Evolutionary conservation across 495 filamentous ascomycete species (phyloP), one percentile per base, ranked within the genome.

Genomic region (Neohortaea acidophila): DNA sequence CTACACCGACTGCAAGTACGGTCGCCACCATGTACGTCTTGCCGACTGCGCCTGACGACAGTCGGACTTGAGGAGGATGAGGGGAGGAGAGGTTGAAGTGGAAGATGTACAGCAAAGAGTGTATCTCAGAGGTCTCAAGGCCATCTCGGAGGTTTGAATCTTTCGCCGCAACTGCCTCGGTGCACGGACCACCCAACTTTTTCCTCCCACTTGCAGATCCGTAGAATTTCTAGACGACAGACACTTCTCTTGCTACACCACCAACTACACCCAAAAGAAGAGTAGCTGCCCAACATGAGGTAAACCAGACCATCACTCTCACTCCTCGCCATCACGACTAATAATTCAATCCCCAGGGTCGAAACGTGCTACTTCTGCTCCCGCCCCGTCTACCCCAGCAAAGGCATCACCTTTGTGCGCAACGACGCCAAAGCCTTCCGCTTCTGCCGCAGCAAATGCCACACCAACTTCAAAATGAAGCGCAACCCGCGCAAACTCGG

Each of bases 391-490:
- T 93, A 89, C 63, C 85, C 86, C 26, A 72, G 72, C 54, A 87
- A 89, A 58, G 66, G 87, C 46, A 94, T 94, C 52, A 84, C 79
- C 44, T 83, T 84, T 54, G 74, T 82, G 42, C 72, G 78, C 51
- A 85, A 85, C 56, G 83, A 92, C 59, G 81, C 80, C 48, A 67
- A 68, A 52, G 62, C 65, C 37, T 82, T 82, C 60, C 60, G 67
- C 32, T 76, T 76, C 70, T 92, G 84, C 67, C 69, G 84, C 29
- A 75, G 68, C 43, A 94, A 94, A 69, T 94, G 86, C 68, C 84
- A 92, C 63, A 83, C 85, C 66, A 91, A 91, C 67, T 94, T 94
- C 74, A 93, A 94, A 66, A 93, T 92, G 84, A 94, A 94, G 76
- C 76, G 89, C 48, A 77, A 79, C 50, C 74, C 75, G n/a, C 65